Percentiles rank a stretch among this genome's conserved stretches.
Conservation (phyloP, 768 basidiomycete genomes). For the Termitomyces sp. region DNA sequence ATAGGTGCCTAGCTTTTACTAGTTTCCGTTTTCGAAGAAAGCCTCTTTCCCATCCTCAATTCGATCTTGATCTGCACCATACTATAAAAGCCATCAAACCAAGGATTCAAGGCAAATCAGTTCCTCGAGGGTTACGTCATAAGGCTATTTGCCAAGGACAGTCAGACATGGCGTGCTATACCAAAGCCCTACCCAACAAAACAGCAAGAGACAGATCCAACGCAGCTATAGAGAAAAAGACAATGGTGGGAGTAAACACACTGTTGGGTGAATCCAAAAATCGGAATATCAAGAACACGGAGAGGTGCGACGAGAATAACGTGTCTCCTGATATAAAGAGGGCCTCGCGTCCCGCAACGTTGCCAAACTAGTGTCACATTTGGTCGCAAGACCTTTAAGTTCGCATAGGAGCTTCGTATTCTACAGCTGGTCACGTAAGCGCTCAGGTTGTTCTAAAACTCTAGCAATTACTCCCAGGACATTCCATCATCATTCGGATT, state of each 20-base stretch:
- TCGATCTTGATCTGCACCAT: no score
- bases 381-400: neutral
- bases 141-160: no score
- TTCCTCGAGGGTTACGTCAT: no score
- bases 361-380: neutral
- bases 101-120: no score
- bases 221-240: no score
- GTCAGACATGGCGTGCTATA: no score
- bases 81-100: no score
- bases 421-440: neutral
- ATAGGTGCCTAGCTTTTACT: no score
- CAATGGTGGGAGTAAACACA: neutral
- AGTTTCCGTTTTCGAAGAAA: no score
- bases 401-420: neutral
- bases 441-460: neutral
- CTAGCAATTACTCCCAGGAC: neutral
- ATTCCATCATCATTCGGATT: neutral
- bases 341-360: neutral
- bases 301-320: neutral
- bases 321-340: neutral
- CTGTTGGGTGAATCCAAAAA: neutral
- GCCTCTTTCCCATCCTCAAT: no score
- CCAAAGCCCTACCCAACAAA: neutral
- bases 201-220: no score
- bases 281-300: neutral